Conservation (phyloP, 495 filamentous ascomycete genomes). For the Hypomontagnella submonticulosa region DNA sequence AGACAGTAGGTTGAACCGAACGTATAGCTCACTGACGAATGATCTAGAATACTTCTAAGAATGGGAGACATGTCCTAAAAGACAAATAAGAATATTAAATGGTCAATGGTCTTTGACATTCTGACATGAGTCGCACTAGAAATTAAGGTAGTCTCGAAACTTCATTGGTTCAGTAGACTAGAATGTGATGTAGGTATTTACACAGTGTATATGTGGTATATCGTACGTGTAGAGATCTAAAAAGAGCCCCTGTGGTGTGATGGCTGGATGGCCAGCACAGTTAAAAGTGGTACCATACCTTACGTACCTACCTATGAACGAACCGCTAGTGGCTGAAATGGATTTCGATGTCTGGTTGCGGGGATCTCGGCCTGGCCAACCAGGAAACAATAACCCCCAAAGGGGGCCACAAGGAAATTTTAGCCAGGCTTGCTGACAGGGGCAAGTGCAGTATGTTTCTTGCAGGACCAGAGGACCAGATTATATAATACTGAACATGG, state of each 20-base stretch:
- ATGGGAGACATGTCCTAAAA: too few relatives aligned
- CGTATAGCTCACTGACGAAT: too few relatives aligned
- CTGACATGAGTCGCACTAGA: too few relatives aligned
- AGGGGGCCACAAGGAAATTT: conserved; percentile 23
- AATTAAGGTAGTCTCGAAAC: too few relatives aligned
- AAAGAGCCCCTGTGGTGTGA: conserved; percentile 30
- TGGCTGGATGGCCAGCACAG: conserved; percentile 38
- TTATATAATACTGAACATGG: too few relatives aligned
- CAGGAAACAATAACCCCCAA: conserved; percentile 9
- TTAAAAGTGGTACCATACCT: conserved; percentile 39
- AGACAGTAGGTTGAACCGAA: too few relatives aligned
- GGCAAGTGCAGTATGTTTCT: not conserved
- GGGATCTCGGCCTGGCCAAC: conserved; percentile 33
- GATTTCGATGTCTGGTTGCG: conserved; percentile 30
- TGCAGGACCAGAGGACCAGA: too few relatives aligned
- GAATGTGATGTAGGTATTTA: not conserved
- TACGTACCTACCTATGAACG: conserved; percentile 7
- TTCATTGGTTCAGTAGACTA: too few relatives aligned
- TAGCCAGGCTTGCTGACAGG: conserved; percentile 34
- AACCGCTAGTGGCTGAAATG: conserved; percentile 24
- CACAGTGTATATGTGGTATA: too few relatives aligned
- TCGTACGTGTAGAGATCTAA: conserved; percentile 24
- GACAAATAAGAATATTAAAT: too few relatives aligned
- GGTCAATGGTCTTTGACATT: too few relatives aligned
- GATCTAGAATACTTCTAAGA: too few relatives aligned